These are phyloP conservation scores for Aspergillus udagawae DNA, from an alignment of 2,329 filamentous ascomycete species.

Conservation along the genomic window DNA sequence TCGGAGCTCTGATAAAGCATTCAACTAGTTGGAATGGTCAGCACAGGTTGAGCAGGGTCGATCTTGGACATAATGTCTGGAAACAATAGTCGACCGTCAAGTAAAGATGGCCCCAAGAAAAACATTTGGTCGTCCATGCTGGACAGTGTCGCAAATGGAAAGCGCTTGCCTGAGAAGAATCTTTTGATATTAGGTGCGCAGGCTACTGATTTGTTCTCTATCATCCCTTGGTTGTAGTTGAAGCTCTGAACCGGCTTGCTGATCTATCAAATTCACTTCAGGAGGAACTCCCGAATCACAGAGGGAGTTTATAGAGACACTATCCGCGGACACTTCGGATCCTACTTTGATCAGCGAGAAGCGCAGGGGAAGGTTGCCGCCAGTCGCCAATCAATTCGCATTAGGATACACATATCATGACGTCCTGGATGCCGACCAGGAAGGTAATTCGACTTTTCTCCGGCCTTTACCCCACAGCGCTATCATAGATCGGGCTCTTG, in stretches of 20 bases:
- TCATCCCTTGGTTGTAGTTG: slow-evolving; percentile 6
- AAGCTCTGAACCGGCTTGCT: slow-evolving; percentile 12
- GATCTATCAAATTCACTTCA: slow-evolving; percentile 34
- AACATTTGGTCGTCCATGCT: slow-evolving; percentile 95
- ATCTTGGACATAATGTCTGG: slow-evolving; percentile 36
- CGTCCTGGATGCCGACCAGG: slow-evolving; percentile 87
- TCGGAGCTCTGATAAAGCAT: slow-evolving; percentile 1
- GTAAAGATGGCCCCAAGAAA: slow-evolving; percentile 67
- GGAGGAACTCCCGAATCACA: slow-evolving; percentile 80
- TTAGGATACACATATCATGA: slow-evolving; percentile 94
- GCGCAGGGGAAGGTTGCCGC: slow-evolving; percentile 57
- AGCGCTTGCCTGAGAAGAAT: slow-evolving; percentile 87
- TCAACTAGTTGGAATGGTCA: slow-evolving; percentile 30
- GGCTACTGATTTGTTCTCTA: not conserved
- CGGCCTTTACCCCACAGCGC: not conserved
- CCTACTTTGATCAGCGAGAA: slow-evolving; percentile 44
- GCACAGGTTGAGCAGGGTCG: slow-evolving; percentile 31
- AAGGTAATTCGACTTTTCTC: slow-evolving; percentile 54
- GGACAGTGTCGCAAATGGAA: slow-evolving; percentile 83
- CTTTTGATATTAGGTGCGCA: slow-evolving; percentile 73
- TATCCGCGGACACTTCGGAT: slow-evolving; percentile 42
- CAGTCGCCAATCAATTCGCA: slow-evolving; percentile 87
- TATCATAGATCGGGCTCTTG: not conserved
- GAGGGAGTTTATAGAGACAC: slow-evolving; percentile 71
- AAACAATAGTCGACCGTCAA: slow-evolving; percentile 40